Evolutionary conservation across 1,284 basidiomycete species (phyloP), one percentile per base, ranked within the genome.

Genomic region (Fomes fomentarius): DNA sequence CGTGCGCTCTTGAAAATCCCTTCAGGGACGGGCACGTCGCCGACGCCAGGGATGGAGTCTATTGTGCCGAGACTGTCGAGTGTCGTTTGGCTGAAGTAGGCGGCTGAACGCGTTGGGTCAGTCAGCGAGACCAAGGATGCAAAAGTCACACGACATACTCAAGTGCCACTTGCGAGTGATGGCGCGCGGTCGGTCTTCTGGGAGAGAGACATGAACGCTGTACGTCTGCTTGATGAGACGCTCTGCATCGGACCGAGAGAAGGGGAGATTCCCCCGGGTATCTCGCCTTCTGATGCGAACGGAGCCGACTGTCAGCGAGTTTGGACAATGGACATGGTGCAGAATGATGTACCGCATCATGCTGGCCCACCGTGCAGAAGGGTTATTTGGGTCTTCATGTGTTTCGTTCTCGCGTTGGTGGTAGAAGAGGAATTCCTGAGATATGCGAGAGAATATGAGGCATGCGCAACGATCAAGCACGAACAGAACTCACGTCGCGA

Each of bases 151-250:
- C 41, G 22, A 50, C 38, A 12, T 71, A 91, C 89, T 91, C 39
- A 91, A 76, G 66, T 91, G 89, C 89, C 89, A 91, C 69, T 91
- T 91, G 58, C 89, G 83, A 48, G 82, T 74, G 44, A 84, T 76
- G 42, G 83, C 84, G 60, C 80, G 80, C 30, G 80, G 71, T 47
- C 80, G 77, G 69, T 90, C 89, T 57, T 79, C 77, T 25, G 87
- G 87, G 49, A 91, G 74, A 38, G 80, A 82, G 54, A 91, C 89
- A 63, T 85, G 81, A 42, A 91, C 89, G 63, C 86, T 89, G 70
- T 90, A 91, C n/a, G 89, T 91, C 69, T 91, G 89, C 71, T 91
- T 91, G 68, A 91, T 86, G 58, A 91, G 74, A 38, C 67, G 69
- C 49, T 71, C 66, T 41, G 63, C 65, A 43, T 72, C 69, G 30